Evolutionary conservation across 2,329 filamentous ascomycete species (phyloP), one percentile per base, ranked within the genome.

Genomic region (Diaporthe sp.): DNA sequence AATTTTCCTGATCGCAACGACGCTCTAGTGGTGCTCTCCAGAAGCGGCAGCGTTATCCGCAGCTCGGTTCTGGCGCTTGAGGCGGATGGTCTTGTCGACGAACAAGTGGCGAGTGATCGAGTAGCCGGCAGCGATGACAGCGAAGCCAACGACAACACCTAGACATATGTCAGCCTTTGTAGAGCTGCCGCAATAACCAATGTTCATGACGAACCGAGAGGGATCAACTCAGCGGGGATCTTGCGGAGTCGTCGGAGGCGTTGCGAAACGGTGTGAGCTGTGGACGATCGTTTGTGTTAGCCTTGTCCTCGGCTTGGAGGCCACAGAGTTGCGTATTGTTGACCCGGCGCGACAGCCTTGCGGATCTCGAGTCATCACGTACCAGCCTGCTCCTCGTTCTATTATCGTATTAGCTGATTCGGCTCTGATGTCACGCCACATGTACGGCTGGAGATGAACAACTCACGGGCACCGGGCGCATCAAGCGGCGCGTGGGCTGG

Each of bases 241-340:
- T 92, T 92, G 90, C 94, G 96, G 82, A 98, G 89, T 84, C 92
- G 93, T 84, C 96, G 94, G 81, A 99, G 89, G 84, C 96, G 95
- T 89, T 98, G 97, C 79, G 96, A 98, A 86, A 98, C 92, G 81
- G 96, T 98, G 89, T 98, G 97, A 84, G 95, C 97, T 99, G 80
- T 78, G 77, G 73, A n/a, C 52, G 40, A 47, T 54, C 22, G 33
- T 17, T 54, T 57, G 40, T 50, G 60, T 76, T 54, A 76, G 72
- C 45, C 50, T 75, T 35, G 40, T 25, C 35, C 50, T 73, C 57
- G 57, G 52, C 50, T 33, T 30, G 17, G 28, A 60, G 28, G 38
- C 35, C 45, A 17, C 22, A n/a, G 30, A 33, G 22, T 19, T 47
- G n/a, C 25, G 50, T 40, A 10, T 28, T 15, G 13, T 50, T 54